Evolutionary conservation across 495 filamentous ascomycete species (phyloP).

Genomic region (Penicillium angulare): DNA sequence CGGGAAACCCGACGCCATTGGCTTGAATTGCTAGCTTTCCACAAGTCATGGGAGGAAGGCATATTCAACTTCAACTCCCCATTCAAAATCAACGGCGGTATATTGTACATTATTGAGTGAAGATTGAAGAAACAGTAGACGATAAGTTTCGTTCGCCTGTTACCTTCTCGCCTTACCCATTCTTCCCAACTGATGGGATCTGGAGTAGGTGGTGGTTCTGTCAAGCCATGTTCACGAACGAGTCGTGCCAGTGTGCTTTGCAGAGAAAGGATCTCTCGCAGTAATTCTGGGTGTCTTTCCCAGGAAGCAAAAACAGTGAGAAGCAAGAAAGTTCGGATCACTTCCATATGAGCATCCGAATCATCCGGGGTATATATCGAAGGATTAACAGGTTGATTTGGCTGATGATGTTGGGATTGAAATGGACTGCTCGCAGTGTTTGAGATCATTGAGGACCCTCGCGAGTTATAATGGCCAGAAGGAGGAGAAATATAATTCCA

Average conservation of each 20-base stretch:
- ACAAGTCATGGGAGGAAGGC: conserved; percentile 51
- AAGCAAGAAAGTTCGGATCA: conserved; percentile 47
- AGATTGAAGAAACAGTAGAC: conserved; percentile 57
- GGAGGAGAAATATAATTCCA: conserved; percentile 47
- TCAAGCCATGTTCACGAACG: conserved; percentile 48
- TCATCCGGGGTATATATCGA: conserved; percentile 42
- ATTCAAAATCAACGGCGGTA: conserved; percentile 51
- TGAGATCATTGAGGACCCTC: conserved; percentile 40
- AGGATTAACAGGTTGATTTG: conserved; percentile 29
- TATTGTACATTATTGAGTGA: conserved; percentile 55
- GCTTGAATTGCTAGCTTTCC: conserved; percentile 45
- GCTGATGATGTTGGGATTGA: conserved; percentile 30
- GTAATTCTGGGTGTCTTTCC: conserved; percentile 49
- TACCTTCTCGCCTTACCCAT: conserved; percentile 50
- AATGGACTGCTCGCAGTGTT: conserved; percentile 42
- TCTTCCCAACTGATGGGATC: conserved; percentile 48
- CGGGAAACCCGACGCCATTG: conserved; percentile 48
- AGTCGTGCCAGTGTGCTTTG: conserved; percentile 49
- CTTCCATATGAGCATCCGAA: conserved; percentile 51
- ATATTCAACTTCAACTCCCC: conserved; percentile 50
- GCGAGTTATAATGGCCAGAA: conserved; percentile 36
- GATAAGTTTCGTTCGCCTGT: conserved; percentile 50
- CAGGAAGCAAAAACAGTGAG: conserved; percentile 54
- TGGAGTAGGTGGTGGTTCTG: conserved; percentile 29
- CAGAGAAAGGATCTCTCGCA: conserved; percentile 50